Evolutionary conservation across 768 basidiomycete species (phyloP).

Genomic region (Dendrothele bispora): DNA sequence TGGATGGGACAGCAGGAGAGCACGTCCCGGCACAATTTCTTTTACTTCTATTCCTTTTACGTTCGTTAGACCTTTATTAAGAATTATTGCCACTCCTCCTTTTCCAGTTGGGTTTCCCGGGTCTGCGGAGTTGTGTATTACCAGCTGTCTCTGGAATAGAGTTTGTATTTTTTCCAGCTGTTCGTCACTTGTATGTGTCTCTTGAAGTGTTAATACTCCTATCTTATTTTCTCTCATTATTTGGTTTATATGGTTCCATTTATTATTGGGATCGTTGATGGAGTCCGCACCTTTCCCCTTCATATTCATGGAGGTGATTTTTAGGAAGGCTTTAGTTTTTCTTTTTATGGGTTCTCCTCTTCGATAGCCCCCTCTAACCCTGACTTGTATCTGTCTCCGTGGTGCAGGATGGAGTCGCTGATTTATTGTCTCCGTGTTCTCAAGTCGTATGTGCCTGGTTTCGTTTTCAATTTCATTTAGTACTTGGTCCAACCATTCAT

Average conservation of each 20-base stretch:
- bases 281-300: conserved; percentile 7
- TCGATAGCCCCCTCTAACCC: no score
- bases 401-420: no score
- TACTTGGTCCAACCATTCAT: no score
- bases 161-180: not conserved
- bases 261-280: conserved; percentile 3
- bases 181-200: conserved; percentile 17
- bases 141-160: conserved; percentile 3
- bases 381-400: no score
- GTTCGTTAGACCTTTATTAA: conserved; percentile 14
- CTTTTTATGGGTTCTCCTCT: not conserved
- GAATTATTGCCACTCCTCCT: conserved; percentile 16
- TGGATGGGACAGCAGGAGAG: conserved; percentile 5
- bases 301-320: conserved; percentile 14
- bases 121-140: conserved; percentile 3
- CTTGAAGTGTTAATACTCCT: conserved; percentile 17
- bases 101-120: not conserved
- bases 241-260: conserved; percentile 18
- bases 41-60: not conserved
- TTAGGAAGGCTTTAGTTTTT: conserved; percentile 6
- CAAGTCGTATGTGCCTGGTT: no score
- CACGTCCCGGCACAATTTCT: conserved; percentile 13
- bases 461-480: no score
- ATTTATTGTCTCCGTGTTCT: no score
- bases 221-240: conserved; percentile 13